These are phyloP conservation scores for Pseudoscleropodium purum DNA, from an alignment of 225 moss, liverwort and hornwort genomes.

Conservation along the genomic window DNA sequence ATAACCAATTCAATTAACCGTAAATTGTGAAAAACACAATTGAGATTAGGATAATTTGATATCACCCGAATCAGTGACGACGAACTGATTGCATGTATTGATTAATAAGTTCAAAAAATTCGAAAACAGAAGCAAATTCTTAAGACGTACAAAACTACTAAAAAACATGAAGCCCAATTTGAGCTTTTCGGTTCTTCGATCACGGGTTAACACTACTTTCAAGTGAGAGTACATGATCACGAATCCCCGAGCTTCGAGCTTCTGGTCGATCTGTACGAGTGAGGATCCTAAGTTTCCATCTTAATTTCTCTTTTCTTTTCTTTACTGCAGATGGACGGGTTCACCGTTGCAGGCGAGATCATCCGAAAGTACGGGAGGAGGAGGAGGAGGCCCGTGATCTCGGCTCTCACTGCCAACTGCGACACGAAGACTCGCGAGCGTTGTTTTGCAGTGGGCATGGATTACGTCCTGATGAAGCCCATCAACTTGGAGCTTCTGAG, in stretches of 20 bases:
- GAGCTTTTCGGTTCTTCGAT: background rate
- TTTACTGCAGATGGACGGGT: conserved; percentile 73
- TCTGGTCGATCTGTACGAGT: background rate
- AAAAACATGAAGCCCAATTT: background rate
- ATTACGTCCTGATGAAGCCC: conserved; percentile 76
- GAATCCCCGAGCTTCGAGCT: background rate
- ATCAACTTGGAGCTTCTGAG: conserved; percentile 51
- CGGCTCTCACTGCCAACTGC: conserved; percentile 68
- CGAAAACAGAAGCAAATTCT: no score
- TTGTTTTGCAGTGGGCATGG: conserved; percentile 75
- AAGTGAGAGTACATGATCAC: no score
- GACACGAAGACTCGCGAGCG: conserved; percentile 69
- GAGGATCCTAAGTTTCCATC: background rate
- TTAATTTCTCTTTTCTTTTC: background rate
- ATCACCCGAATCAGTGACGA: background rate
- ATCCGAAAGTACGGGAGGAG: conserved; percentile 35
- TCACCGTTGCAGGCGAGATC: conserved; percentile 55
- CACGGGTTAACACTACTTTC: background rate
- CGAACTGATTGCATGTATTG: background rate
- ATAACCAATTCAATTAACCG: background rate
- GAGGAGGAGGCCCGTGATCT: conserved; percentile 47
- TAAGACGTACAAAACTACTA: background rate
- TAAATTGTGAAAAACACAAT: background rate
- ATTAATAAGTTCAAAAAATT: background rate
- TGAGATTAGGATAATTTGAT: background rate